Evolutionary conservation across 78 protist genomes (phyloP).

Genomic region (Planoprotostelium fungivorum): DNA sequence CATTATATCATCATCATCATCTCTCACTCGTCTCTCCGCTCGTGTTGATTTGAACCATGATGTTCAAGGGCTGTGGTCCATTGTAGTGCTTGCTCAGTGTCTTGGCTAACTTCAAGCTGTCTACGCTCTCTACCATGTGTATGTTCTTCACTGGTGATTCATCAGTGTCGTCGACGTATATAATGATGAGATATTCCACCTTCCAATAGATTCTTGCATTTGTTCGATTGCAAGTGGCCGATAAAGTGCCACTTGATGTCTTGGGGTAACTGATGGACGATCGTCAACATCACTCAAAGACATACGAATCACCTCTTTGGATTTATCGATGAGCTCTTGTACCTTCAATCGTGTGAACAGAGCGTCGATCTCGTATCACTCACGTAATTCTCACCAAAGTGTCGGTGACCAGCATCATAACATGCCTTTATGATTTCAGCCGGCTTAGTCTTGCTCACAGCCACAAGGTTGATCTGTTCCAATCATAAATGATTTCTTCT

Average conservation of each 20-base stretch:
- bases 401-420: constrained; percentile 52
- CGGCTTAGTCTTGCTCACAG: constrained; percentile 60
- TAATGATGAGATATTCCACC: constrained; percentile 8
- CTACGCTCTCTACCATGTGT: background rate
- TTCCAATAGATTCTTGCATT: constrained; percentile 9
- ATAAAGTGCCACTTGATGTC: constrained; percentile 61
- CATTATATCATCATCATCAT: background rate
- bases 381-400: constrained; percentile 61
- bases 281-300: background rate
- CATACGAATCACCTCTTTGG: constrained; percentile 13
- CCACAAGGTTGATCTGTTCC: constrained; percentile 12
- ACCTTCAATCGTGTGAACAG: constrained; percentile 15
- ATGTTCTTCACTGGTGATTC: constrained; percentile 1
- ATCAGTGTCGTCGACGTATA: constrained; percentile 31
- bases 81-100: background rate
- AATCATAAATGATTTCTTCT: background rate
- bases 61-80: background rate
- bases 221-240: constrained; percentile 56
- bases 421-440: constrained; percentile 19
- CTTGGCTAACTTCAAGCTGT: background rate
- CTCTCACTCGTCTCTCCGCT: constrained; percentile 47
- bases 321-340: constrained; percentile 42
- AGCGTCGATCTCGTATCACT: background rate
- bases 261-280: constrained; percentile 8
- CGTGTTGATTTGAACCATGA: constrained; percentile 63